These are phyloP conservation scores for Oryza brachyantha DNA, from an alignment of 176 grass and related monocot species.

Conservation along the genomic window DNA sequence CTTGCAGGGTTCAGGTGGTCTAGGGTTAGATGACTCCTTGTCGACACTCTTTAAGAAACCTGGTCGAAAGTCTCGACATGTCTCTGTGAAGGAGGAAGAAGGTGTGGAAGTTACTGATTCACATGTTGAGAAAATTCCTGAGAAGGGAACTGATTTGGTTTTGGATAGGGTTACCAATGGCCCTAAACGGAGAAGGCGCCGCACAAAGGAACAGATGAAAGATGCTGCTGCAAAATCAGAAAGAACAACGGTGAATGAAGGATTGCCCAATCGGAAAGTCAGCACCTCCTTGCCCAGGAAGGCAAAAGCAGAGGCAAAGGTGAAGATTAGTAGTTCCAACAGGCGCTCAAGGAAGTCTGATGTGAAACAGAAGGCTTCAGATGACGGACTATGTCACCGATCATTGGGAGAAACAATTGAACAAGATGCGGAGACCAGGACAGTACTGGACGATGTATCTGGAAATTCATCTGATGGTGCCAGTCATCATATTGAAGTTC, in stretches of 20 bases:
- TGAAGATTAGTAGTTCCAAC: conserved; percentile 20
- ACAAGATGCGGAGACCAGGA: conserved; percentile 27
- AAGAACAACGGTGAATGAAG: conserved; percentile 2
- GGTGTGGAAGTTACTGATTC: conserved; percentile 20
- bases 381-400: conserved; percentile 18
- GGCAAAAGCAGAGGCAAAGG: conserved; percentile 23
- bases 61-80: conserved; percentile 30
- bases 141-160: conserved; percentile 45
- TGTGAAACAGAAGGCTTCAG: conserved; percentile 27
- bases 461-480: conserved; percentile 34
- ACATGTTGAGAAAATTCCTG: conserved; percentile 30
- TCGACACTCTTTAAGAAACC: conserved; percentile 56
- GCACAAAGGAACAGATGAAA: conserved; percentile 55
- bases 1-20: conserved; percentile 42
- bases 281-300: conserved; percentile 28
- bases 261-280: background rate
- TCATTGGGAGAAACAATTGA: conserved; percentile 34
- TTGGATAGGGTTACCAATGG: conserved; percentile 30
- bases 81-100: conserved; percentile 45
- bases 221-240: conserved; percentile 28
- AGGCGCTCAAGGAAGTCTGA: conserved; percentile 12
- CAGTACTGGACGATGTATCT: conserved; percentile 32
- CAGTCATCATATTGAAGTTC: conserved; percentile 28
- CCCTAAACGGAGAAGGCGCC: conserved; percentile 35
- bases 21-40: conserved; percentile 62